Evolutionary conservation across 345 rosid species (phyloP), one percentile per base, ranked within the genome.

Genomic region (Cardamine resedifolia): DNA sequence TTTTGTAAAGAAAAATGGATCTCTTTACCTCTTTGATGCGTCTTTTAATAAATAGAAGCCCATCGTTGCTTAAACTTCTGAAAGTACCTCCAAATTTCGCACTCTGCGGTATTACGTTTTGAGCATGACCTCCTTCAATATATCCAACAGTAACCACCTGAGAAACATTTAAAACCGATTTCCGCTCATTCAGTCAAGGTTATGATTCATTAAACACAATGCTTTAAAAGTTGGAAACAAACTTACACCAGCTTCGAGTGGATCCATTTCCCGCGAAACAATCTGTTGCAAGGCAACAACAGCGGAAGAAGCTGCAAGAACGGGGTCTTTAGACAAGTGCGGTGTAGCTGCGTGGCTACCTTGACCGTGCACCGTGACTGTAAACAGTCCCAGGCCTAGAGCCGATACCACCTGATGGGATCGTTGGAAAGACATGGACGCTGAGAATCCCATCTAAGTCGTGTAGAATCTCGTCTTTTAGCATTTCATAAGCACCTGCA

Each of bases 271-370:
- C n/a, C 87, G 80, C 0, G 96, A 88, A 12, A 88, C 87, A 49
- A 90, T 85, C 77, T 85, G 93, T 64, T 88, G 96, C 47, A 90
- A 87, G 28, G 91, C 79, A 31, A 85, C 51, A 23, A 90, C 81
- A 3, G 91, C 76, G 5, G 82, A 82, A 19, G 93, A 82, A 28
- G 91, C 93, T 0, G 87, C 90, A 26, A 86, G 77, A 73, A 90
- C 82, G 5, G 96, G 90, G 52, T 90, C 93, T 60, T 67, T 81
- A n/a, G 77, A 74, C 1, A 62, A 18, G 34, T 86, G 90, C 0
- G 88, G 93, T 31, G 79, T 62, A 38, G 88, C 84, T 19, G 86
- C 91, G 15, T 88, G 93, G 14, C 84, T 86, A 11, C 93, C 91
- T 77, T 76, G 82, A 23, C 93, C 91, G 8, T 81, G 81, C 33